Conservation (phyloP, 2,329 filamentous ascomycete species). For the Stachybotrys chartarum region DNA sequence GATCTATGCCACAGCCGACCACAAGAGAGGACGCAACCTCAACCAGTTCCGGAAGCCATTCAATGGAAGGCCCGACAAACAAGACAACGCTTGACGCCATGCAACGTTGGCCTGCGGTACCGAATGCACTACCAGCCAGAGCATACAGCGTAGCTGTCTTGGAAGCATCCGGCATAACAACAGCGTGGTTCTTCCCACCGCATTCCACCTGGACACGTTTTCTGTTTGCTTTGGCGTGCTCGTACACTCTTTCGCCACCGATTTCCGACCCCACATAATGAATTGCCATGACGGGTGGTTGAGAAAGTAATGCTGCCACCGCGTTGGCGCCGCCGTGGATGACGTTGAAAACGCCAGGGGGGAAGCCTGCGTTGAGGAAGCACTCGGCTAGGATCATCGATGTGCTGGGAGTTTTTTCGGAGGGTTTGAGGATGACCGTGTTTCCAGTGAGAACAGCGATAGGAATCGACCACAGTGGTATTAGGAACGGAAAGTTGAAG, state of each 20-base stretch:
- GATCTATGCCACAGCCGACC: conserved; percentile 12
- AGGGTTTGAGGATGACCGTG: conserved; percentile 19
- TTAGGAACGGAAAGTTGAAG: conserved; percentile 11
- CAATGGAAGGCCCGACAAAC: conserved; percentile 57
- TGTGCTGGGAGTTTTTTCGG: conserved; percentile 53
- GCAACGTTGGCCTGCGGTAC: conserved; percentile 60
- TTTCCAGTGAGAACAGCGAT: conserved; percentile 9
- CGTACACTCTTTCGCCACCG: conserved; percentile 62
- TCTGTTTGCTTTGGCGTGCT: conserved; percentile 57
- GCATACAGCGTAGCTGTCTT: conserved; percentile 61
- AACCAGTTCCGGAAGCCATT: conserved; percentile 58
- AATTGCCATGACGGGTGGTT: conserved; percentile 60
- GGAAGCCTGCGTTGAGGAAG: conserved; percentile 28
- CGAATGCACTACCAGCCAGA: conserved; percentile 60
- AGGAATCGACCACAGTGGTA: conserved; percentile 12
- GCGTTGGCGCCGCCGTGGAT: conserved; percentile 57
- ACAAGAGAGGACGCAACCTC: conserved; percentile 49
- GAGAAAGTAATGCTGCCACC: conserved; percentile 61
- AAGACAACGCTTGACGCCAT: conserved; percentile 62
- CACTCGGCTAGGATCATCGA: conserved; percentile 56
- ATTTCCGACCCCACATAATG: conserved; percentile 62
- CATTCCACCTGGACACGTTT: conserved; percentile 66
- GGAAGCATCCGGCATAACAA: conserved; percentile 59
- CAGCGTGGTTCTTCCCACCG: conserved; percentile 64
- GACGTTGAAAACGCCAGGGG: conserved; percentile 42